Base-by-base conservation (phyloP, 495 filamentous ascomycete genomes). In the Xylaria flabelliformis region DNA sequence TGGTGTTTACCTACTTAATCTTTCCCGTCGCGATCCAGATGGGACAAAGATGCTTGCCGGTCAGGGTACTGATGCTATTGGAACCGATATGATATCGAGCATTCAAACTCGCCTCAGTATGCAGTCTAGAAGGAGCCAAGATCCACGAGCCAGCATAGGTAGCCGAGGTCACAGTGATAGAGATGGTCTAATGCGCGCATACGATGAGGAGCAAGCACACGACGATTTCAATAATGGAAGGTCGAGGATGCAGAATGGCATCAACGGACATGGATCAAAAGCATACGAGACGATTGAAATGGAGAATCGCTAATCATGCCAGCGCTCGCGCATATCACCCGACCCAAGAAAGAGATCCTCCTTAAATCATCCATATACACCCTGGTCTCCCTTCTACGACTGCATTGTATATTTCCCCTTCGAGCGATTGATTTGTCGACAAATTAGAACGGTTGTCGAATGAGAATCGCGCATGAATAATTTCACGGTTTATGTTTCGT, bases 1-100 rank as follows among this genome's bases (percentile, higher is more conserved):
- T 3, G 96, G 96, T 51, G 96, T 99, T 50, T 99, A 99, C 81
- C 91, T 99, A 6, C 90, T 99, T 74, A 98, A 98, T 77, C 91
- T 98, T 39, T 97, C 94, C 10, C 92, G 97, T 67, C 86, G 90
- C 72, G 96, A 99, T 77, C 94, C 96, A 0, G 90, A 97, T 72
- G 97, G 96, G 24, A 89, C 85, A 53, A 86, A 84, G 51, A 74
- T 90, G 73, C 84, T 94, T 29, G 91, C 90, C 36, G 85, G 87
- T 55, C 91, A 91, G 69, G 88, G 89, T 55, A 82, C 87, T 48
- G 92, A 97, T 77, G 93, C 89, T 36, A 91, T 95, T 19, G 96
- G 95, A 19, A 97, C 94, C 26, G 96, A 99, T 78, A 93, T 90
- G 71, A 90, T 99, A 73, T 91, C 93, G n/a, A 91, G 92, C 73